Percentiles rank a stretch among this genome's conserved stretches.
These are phyloP conservation scores for Russula earlei DNA, from an alignment of 768 basidiomycete species.

Conservation along the genomic window DNA sequence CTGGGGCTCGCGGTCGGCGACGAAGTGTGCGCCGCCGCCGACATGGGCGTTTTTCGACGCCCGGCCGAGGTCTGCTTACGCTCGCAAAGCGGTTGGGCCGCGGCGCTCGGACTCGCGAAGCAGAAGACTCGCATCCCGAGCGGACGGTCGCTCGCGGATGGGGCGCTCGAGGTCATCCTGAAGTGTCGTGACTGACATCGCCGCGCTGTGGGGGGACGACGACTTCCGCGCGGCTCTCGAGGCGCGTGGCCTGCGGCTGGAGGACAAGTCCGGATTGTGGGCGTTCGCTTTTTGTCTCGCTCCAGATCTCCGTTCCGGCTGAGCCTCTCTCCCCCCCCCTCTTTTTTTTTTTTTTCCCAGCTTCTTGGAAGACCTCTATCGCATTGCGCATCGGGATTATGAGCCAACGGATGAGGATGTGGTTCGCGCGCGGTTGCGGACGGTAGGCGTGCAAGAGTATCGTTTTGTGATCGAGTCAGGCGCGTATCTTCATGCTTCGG, in stretches of 20 bases:
- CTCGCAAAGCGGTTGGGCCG: slow-evolving; percentile 26
- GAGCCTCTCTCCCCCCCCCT: background rate
- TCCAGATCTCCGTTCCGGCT: background rate
- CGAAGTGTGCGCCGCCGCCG: slow-evolving; percentile 3
- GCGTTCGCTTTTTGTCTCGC: slow-evolving; percentile 23
- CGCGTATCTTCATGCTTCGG: slow-evolving; percentile 25
- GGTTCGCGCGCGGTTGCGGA: slow-evolving; percentile 67
- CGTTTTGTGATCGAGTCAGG: slow-evolving; percentile 56
- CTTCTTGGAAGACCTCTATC: slow-evolving; percentile 7
- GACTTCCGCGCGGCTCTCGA: slow-evolving; percentile 51
- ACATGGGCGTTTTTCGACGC: background rate
- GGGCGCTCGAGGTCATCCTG: slow-evolving; percentile 48
- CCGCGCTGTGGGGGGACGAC: slow-evolving; percentile 57
- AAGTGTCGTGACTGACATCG: slow-evolving; percentile 59
- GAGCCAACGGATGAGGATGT: slow-evolving; percentile 68
- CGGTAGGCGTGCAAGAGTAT: slow-evolving; percentile 72
- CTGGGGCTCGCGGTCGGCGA: slow-evolving; percentile 7
- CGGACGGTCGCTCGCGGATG: slow-evolving; percentile 33
- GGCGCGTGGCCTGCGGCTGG: slow-evolving; percentile 41
- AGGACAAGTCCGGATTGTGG: slow-evolving; percentile 69
- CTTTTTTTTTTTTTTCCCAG: no score
- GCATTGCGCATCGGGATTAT: slow-evolving; percentile 9
- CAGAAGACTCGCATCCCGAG: slow-evolving; percentile 4
- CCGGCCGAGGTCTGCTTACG: slow-evolving; percentile 26
- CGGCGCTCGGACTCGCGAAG: slow-evolving; percentile 20